Conservation (phyloP, 2,329 filamentous ascomycete species). For the Fusarium decemcellulare region DNA sequence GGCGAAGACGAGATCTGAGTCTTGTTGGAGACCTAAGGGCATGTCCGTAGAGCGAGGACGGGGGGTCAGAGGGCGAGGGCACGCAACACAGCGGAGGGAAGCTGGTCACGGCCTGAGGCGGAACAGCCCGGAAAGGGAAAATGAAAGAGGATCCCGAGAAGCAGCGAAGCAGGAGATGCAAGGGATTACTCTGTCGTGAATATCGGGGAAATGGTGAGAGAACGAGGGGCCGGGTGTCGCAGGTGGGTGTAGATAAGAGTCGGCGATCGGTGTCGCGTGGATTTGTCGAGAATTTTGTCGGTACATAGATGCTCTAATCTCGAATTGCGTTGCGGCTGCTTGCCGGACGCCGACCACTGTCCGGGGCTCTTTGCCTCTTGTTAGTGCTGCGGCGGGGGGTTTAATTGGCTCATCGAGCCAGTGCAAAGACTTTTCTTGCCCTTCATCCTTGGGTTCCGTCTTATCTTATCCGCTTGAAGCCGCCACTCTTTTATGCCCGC, state of each 20-base stretch:
- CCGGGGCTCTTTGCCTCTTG: conserved; percentile 11
- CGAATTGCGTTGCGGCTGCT: conserved; percentile 41
- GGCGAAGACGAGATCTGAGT: conserved; percentile 42
- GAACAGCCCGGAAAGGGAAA: conserved; percentile 25
- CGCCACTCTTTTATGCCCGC: neutral
- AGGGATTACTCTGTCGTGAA: conserved; percentile 25
- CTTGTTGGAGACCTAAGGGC: conserved; percentile 45
- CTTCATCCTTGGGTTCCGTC: neutral
- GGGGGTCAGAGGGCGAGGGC: conserved; percentile 17
- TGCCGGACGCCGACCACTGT: conserved; percentile 10
- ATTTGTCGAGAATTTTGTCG: conserved; percentile 42
- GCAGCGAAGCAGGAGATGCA: neutral
- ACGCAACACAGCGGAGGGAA: conserved; percentile 24
- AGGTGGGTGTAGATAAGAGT: conserved; percentile 33
- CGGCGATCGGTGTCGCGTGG: conserved; percentile 27
- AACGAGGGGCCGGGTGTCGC: conserved; percentile 19
- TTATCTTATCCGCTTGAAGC: conserved; percentile 9
- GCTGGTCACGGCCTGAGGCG: conserved; percentile 29
- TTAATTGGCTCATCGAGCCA: conserved; percentile 7
- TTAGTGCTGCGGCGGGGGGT: conserved; percentile 23
- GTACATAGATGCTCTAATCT: conserved; percentile 20
- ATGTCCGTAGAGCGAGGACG: conserved; percentile 36
- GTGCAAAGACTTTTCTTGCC: conserved; percentile 30
- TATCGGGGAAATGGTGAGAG: conserved; percentile 5
- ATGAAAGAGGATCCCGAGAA: conserved; percentile 27